phyloP scores from a whole-genome alignment of 306 rosid genomes.

The Spatholobus suberectus region DNA sequence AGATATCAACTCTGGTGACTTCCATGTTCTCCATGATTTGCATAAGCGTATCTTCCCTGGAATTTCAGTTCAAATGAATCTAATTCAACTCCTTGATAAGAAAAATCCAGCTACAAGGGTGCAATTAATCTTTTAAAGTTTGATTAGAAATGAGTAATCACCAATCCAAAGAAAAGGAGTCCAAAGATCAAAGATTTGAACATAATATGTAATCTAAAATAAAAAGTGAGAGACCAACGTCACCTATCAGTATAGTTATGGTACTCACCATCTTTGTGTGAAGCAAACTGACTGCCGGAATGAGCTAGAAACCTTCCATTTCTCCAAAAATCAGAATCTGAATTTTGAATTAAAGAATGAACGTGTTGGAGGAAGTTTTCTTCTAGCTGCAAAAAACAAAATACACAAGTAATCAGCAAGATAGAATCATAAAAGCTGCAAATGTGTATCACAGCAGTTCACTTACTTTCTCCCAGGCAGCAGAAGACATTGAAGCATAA shows the following conservation, averaged over 20 bases:
- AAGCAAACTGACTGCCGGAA: conserved; percentile 76
- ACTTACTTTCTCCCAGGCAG: conserved; percentile 88
- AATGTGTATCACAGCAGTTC: conserved; percentile 33
- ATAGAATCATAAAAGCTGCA: conserved; percentile 1
- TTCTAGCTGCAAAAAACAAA: conserved; percentile 66
- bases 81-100: conserved; percentile 29
- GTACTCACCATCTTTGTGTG: conserved; percentile 84
- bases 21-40: conserved; percentile 76
- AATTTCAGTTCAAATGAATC: conserved; percentile 42
- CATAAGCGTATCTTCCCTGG: conserved; percentile 73
- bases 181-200: conserved; percentile 8
- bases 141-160: conserved; percentile 3
- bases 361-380: conserved; percentile 69
- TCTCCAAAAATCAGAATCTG: conserved; percentile 82
- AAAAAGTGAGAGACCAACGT: background rate
- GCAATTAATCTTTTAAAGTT: background rate
- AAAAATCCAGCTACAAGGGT: background rate
- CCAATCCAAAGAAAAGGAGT: background rate
- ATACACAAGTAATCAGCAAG: conserved; percentile 48
- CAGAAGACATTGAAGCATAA: conserved; percentile 73
- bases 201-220: background rate
- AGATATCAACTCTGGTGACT: conserved; percentile 82
- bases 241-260: conserved; percentile 10
- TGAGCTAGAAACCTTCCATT: conserved; percentile 85
- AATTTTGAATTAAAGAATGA: conserved; percentile 62